Base-by-base conservation (phyloP, 2,329 filamentous ascomycete genomes). In the Cladorrhinum sp. region DNA sequence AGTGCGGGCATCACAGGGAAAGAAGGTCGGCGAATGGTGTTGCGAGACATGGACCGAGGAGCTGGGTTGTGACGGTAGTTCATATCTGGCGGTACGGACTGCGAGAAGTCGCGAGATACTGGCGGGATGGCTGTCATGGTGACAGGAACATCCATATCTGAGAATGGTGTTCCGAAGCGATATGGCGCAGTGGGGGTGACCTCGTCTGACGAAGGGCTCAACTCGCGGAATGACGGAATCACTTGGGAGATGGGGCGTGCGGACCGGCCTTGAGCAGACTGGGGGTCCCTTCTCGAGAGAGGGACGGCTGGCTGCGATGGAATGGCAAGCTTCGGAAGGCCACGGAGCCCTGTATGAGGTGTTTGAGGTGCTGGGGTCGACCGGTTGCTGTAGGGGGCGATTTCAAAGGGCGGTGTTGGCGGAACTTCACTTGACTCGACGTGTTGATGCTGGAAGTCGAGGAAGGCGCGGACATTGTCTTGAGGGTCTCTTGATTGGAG, bases 11-110 rank as follows among this genome's bases (percentile, higher is more conserved):
- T 82, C 62, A 86, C 79, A 30, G 83, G 80, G 74, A 90, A 84
- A 5, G 88, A 90, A 0, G 89, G 88, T 2, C 88, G 85, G 57
- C 87, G 83, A 49, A 72, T 77, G 58, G 84, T 87, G 18, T 82
- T 76, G 57, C 83, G 82, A 52, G 82, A 85, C 66, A 81, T 77
- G 48, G 80, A 80, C 24, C 82, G 79, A 42, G 71, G 71, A 60
- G 67, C 67, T 63, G 73, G 69, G 61, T 71, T 61, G 72, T 72
- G 62, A 73, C 86, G 85, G 79, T 89, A 96, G 72, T 86, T 88
- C 92, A 97, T 96, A 76, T 96, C 88, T 6, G 94, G 94, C 49
- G 94, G 94, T 0, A 97, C 94, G 4, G 93, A 97, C 74, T 96
- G 92, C 24, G 92, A 96, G 52, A 82, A 80, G 70, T 95, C 89